phyloP scores from a whole-genome alignment of 139 green algal genomes.

The Chlorella sorokiniana region DNA sequence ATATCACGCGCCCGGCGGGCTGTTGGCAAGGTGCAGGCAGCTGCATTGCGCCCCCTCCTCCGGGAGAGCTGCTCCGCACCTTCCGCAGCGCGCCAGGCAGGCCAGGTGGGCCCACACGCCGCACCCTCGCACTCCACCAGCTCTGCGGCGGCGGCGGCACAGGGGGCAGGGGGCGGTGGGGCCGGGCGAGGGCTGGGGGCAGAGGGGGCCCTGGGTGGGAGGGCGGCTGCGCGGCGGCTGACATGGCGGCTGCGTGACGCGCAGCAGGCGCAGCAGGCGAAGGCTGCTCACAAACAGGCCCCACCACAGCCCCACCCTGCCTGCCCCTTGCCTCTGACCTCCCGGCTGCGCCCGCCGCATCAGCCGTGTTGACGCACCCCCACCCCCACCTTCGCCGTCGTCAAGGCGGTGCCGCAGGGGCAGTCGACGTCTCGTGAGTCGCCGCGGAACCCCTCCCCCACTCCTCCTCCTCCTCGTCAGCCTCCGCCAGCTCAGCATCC shows the following conservation, averaged over 20 bases:
- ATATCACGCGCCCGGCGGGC: too few species aligned
- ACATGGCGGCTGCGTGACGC: too few species aligned
- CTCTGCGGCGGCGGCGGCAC: background rate
- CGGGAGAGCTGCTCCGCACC: background rate
- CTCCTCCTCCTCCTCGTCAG: slow-evolving; percentile 30
- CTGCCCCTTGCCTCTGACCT: background rate
- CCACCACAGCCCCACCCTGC: too few species aligned
- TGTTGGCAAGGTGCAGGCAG: too few species aligned
- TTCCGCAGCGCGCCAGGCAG: slow-evolving; percentile 22
- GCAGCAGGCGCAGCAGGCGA: too few species aligned
- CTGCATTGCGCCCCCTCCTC: too few species aligned
- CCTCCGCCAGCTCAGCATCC: slow-evolving; percentile 23
- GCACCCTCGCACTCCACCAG: slow-evolving; percentile 27
- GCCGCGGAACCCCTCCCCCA: slow-evolving; percentile 6
- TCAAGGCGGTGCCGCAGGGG: background rate
- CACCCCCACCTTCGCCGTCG: slow-evolving; percentile 1
- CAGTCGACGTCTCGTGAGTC: slow-evolving; percentile 20
- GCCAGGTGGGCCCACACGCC: slow-evolving; percentile 22
- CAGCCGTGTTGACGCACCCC: background rate
- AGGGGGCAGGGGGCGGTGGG: background rate
- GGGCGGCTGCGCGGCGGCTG: too few species aligned
- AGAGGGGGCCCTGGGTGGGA: background rate
- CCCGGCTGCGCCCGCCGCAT: too few species aligned
- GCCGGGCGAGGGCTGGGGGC: background rate
- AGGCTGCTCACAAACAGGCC: too few species aligned